Percentiles rank a stretch among this genome's conserved stretches.
phyloP scores from a whole-genome alignment of 495 filamentous ascomycete genomes.

The Trichoderma virens region DNA sequence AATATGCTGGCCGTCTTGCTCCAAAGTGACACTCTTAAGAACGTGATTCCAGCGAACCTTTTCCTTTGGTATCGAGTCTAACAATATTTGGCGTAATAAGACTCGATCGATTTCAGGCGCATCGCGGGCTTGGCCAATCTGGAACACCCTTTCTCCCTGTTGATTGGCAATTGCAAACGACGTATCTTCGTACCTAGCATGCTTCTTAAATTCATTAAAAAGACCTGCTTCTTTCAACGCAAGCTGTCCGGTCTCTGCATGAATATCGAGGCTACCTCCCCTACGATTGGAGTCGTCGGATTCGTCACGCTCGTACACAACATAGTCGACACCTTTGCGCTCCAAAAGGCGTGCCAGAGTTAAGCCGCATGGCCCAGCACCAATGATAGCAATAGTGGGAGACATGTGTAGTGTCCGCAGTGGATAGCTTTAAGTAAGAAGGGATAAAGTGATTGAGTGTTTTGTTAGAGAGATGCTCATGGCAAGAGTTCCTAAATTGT shows the following conservation, averaged over 20 bases:
- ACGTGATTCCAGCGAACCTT: constrained; percentile 24
- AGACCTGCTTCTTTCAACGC: constrained; percentile 47
- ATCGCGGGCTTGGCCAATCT: constrained; percentile 16
- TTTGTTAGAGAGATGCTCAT: not conserved
- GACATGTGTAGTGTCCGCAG: constrained; percentile 15
- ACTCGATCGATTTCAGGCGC: constrained; percentile 34
- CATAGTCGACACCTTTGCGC: constrained; percentile 32
- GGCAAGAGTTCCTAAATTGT: not conserved
- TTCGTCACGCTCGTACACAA: constrained; percentile 47
- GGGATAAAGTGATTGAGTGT: not conserved
- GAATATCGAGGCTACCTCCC: constrained; percentile 52
- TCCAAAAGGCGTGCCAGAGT: constrained; percentile 51
- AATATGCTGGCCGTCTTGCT: constrained; percentile 16
- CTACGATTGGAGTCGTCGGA: constrained; percentile 29
- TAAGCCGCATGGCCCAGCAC: constrained; percentile 51
- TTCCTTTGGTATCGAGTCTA: constrained; percentile 29
- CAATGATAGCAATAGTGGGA: constrained; percentile 45
- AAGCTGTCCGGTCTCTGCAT: constrained; percentile 40
- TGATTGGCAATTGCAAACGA: constrained; percentile 21
- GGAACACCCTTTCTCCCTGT: constrained; percentile 15
- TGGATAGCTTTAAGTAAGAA: not conserved
- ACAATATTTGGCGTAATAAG: constrained; percentile 35
- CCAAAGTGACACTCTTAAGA: not conserved
- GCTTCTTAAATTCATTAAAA: constrained; percentile 34
- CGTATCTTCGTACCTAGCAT: constrained; percentile 22